A percentile compares a stretch with the other conserved stretches of the same genome.
phyloP scores from a whole-genome alignment of 2,329 filamentous ascomycete genomes.

The Shiraia bambusicola region DNA sequence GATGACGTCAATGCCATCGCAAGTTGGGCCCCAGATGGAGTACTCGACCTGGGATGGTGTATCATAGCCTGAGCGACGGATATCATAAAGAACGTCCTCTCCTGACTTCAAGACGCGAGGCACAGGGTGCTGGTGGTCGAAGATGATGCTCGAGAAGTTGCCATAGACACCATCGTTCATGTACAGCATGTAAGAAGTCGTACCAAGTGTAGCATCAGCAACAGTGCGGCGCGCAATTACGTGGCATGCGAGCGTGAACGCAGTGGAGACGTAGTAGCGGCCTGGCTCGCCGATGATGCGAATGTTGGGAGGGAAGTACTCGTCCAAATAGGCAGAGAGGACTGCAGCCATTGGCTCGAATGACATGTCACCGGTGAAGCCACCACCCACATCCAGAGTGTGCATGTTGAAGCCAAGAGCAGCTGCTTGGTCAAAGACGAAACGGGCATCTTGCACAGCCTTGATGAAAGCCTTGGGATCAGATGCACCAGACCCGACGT shows the following conservation, averaged over 20 bases:
- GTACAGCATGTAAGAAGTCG: constrained; percentile 91
- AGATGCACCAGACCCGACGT: constrained; percentile 93
- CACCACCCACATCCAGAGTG: constrained; percentile 90
- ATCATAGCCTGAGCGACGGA: constrained; percentile 40
- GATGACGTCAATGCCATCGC: constrained; percentile 96
- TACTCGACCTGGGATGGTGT: constrained; percentile 69
- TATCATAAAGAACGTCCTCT: constrained; percentile 58
- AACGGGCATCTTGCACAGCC: constrained; percentile 84
- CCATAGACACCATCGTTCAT: constrained; percentile 97
- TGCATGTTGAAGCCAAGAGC: constrained; percentile 77
- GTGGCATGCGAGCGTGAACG: constrained; percentile 93
- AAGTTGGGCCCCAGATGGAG: constrained; percentile 97
- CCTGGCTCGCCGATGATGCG: constrained; percentile 94
- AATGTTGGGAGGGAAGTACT: constrained; percentile 81
- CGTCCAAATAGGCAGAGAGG: constrained; percentile 76
- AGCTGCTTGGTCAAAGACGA: constrained; percentile 82
- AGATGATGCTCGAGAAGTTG: constrained; percentile 99
- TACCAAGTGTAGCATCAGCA: constrained; percentile 64
- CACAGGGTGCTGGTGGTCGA: constrained; percentile 91
- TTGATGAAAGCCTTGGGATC: constrained; percentile 90
- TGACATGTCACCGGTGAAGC: constrained; percentile 85
- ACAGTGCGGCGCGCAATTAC: constrained; percentile 94
- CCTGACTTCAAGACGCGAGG: constrained; percentile 75
- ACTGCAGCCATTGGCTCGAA: constrained; percentile 89
- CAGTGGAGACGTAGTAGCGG: constrained; percentile 90